Evolutionary conservation across 345 rosid genomes (phyloP), one percentile per base, ranked within the genome.

Genomic region (Euphorbia tirucalli): DNA sequence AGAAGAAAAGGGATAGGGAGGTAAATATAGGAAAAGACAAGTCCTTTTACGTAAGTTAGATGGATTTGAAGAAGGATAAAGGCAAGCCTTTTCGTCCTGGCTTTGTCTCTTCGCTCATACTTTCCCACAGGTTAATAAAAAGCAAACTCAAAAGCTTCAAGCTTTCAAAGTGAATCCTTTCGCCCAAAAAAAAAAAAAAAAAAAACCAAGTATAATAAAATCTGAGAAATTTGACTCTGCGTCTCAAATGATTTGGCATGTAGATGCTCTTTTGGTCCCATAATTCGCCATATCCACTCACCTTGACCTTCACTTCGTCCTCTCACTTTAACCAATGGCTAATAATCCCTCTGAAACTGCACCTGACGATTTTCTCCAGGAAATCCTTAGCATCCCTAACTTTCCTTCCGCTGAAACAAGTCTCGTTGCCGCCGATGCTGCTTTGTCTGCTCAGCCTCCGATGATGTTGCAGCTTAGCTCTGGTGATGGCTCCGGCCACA

Each of bases 381-480:
- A 91, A 82, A 87, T 96, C 61, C 93, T 96, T 43, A 86, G 95
- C 60, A 80, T 91, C 52, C 93, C 85, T 21, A 86, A 77, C 86
- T 95, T 88, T 76, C 82, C 84, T 31, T 78, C 92, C 28, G 60
- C 91, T 1, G 96, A 85, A 16, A 68, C 87, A 1, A 87, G 91
- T 54, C 73, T 91, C 41, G 71, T 86, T 3, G 87, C 82, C 14
- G 74, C 78, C 31, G 89, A 88, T 64, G 83, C 80, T 1, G 85
- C 83, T 44, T 66, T 87, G 70, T 75, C 83, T 1, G 78, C 87
- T 19, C 85, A 83, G 44, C 52, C 87, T 48, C 87, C 94, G 71
- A 91, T 93, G 99, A 86, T 93, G 91, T 79, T 93, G 70, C 98
- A 93, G 83, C 89, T 93, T 41, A 83, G 88, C 72, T 90, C 97